Percentiles rank a stretch among this genome's conserved stretches.
Evolutionary conservation across 129 eudicot species (phyloP).

Genomic region (Daucus carota): DH1_v3.0 NC_030381.2:46655001-46655500

Average conservation of each 20-base stretch:
- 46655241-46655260: constrained; percentile 97
- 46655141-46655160: not conserved
- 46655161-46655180: not conserved
- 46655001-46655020: not conserved
- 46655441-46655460: not conserved
- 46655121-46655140: not conserved
- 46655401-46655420: not conserved
- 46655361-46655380: not conserved
- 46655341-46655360: constrained; percentile 67
- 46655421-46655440: not conserved
- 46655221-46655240: constrained; percentile 96
- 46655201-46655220: constrained; percentile 82
- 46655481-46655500: not conserved
- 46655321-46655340: constrained; percentile 96
- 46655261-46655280: constrained; percentile 90
- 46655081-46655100: not conserved
- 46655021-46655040: not conserved
- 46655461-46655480: not conserved
- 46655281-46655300: constrained; percentile 84
- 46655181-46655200: constrained; percentile 8
- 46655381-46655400: not conserved
- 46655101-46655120: not conserved
- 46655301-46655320: constrained; percentile 89
- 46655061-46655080: not conserved
- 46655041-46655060: not conserved